These are phyloP conservation scores for Fusarium stilboides DNA, from an alignment of 2,329 filamentous ascomycete species.

Conservation along the genomic window DNA sequence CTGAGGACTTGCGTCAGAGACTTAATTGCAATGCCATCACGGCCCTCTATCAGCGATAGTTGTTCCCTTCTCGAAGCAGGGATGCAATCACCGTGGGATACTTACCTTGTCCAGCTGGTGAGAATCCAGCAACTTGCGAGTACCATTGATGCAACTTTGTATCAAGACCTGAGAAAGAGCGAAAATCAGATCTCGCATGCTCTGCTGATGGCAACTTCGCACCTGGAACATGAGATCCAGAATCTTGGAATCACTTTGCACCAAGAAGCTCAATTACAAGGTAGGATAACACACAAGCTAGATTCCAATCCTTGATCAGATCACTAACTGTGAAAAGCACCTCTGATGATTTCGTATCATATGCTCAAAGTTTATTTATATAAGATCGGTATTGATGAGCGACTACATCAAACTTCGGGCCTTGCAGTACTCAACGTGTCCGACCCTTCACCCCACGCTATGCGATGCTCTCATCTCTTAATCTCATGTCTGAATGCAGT, in stretches of 20 bases:
- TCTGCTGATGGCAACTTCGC: neutral
- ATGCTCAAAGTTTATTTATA: constrained; percentile 14
- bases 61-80: neutral
- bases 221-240: constrained; percentile 22
- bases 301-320: fast-evolving
- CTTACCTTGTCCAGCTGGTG: constrained; percentile 6
- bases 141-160: neutral
- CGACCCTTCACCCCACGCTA: neutral
- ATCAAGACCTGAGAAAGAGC: neutral
- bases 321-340: neutral
- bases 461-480: constrained; percentile 10
- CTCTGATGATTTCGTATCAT: constrained; percentile 14
- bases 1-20: neutral
- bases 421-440: neutral
- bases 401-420: neutral
- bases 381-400: constrained; percentile 25
- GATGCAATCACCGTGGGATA: constrained; percentile 5
- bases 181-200: neutral
- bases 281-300: neutral
- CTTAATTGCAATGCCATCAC: neutral
- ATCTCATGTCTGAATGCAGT: constrained; percentile 24
- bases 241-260: neutral
- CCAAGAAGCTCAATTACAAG: constrained; percentile 3
- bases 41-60: neutral
- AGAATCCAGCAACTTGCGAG: constrained; percentile 8